Percentiles rank a stretch among this genome's conserved stretches.
These are phyloP conservation scores for Russula abietina DNA, from an alignment of 768 basidiomycete species.

Conservation along the genomic window DNA sequence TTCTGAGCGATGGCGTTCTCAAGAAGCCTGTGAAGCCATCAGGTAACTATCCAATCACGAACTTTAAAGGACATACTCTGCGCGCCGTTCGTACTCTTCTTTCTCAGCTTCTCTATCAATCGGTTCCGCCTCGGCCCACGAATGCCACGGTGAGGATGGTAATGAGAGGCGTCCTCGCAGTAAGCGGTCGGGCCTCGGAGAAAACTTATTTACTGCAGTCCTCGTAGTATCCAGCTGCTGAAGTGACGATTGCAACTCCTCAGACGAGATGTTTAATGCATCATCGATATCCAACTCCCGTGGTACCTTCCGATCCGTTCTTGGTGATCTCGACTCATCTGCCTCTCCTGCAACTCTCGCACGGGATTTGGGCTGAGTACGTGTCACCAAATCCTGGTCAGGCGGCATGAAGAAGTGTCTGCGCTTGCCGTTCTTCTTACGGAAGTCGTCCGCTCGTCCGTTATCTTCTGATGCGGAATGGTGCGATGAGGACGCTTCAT, in stretches of 20 bases:
- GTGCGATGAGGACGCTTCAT: constrained; percentile 42
- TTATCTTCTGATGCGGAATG: constrained; percentile 24
- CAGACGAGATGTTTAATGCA: not conserved
- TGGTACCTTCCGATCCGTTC: not conserved
- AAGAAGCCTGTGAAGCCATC: constrained; percentile 42
- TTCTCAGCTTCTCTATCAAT: constrained; percentile 45
- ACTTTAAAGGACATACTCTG: constrained; percentile 38
- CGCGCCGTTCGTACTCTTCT: constrained; percentile 54
- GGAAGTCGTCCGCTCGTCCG: constrained; percentile 6
- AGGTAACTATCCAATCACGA: constrained; percentile 13
- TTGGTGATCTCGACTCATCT: constrained; percentile 1
- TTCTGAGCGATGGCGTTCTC: constrained; percentile 58
- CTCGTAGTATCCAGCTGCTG: not conserved
- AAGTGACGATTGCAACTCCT: not conserved
- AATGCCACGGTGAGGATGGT: constrained; percentile 26
- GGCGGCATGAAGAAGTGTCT: constrained; percentile 18
- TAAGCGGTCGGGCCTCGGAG: constrained; percentile 3
- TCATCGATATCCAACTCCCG: not conserved
- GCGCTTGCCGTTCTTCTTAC: constrained; percentile 12
- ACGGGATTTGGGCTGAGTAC: constrained; percentile 1
- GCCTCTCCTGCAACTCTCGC: not conserved
- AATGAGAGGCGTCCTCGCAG: constrained; percentile 34
- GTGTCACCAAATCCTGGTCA: constrained; percentile 18
- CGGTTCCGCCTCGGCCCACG: constrained; percentile 30
- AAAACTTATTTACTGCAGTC: not conserved